A percentile compares a stretch with the other conserved stretches of the same genome.
Evolutionary conservation across 495 filamentous ascomycete species (phyloP).

Genomic region (Lasiosphaeria ovina): DNA sequence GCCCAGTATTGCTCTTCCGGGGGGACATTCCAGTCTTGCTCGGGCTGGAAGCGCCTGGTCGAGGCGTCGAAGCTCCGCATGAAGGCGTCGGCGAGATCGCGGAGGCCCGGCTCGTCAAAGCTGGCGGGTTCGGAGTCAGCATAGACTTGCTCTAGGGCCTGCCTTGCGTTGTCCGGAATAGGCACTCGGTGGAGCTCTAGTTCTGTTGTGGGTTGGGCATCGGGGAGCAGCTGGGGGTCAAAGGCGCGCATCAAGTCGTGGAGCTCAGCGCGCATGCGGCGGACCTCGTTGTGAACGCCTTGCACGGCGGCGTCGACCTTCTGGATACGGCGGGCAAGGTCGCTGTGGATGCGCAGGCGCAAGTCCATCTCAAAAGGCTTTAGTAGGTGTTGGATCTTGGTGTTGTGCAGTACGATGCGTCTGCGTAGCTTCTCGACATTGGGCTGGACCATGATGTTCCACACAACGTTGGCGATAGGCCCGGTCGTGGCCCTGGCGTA

Average conservation of each 20-base stretch:
- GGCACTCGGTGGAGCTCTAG: not conserved
- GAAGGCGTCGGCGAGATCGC: conserved; percentile 13
- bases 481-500: conserved; percentile 7
- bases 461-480: conserved; percentile 1
- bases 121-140: not conserved
- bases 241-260: conserved; percentile 2
- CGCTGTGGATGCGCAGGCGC: conserved; percentile 11
- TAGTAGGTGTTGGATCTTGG: conserved; percentile 9
- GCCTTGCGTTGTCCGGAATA: not conserved
- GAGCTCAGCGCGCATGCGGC: not conserved
- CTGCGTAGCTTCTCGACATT: conserved; percentile 8
- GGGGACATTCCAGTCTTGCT: not conserved
- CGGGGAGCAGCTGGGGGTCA: not conserved
- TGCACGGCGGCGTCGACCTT: not conserved
- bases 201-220: not conserved
- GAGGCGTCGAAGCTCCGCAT: conserved; percentile 5
- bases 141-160: not conserved
- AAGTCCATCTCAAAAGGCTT: conserved; percentile 11
- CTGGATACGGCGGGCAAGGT: conserved; percentile 1
- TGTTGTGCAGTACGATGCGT: conserved; percentile 7
- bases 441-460: conserved; percentile 14
- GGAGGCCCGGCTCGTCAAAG: conserved; percentile 1
- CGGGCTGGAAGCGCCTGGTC: not conserved
- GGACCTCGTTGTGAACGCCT: not conserved
- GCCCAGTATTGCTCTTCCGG: conserved; percentile 8